Evolutionary conservation across 768 basidiomycete genomes (phyloP), one percentile per base, ranked within the genome.

Genomic region (Scleroderma citrinum): DNA sequence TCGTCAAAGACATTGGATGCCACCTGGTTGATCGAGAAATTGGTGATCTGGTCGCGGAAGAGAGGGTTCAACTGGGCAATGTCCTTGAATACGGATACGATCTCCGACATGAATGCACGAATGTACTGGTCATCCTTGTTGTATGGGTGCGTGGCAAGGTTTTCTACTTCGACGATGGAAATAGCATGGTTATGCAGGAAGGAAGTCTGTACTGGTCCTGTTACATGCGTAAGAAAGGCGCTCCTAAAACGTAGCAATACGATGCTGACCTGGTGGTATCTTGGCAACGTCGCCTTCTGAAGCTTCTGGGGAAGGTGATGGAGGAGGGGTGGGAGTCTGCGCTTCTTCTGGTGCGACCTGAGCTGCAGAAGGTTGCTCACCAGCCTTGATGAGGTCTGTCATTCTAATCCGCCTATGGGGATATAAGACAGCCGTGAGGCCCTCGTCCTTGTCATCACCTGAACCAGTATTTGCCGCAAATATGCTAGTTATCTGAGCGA

Each of bases 11-110:
- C 88, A 68, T 92, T 96, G 8, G 87, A 79, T 2, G 92, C 87
- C 48, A 91, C 81, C 64, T 95, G 92, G 63, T 87, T 87, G 68
- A 95, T 92, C 14, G 88, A 88, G 67, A 96, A 96, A 65, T 92
- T 92, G 54, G 93, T 92, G 57, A 97, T 95, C 63, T 97, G 94
- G 72, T 97, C 95, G 37, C 94, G 87, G 84, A 98, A 97, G 56
- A 97, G 82, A 2, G 93, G 93, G 67, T 96, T 95, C 37, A 97
- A 78, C 65, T 94, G 91, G 0, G 94, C 94, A 51, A 98, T 96
- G 62, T 97, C 94, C 74, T 98, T 98, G 81, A 98, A 97, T 34
- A 94, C 92, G 39, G 88, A 86, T 56, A 98, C 87, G 51, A 98
- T 92, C 69, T 98, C 95, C 37, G 86, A 85, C 82, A 92, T 94